phyloP scores from a whole-genome alignment of 352 stramenopile genomes.

The Thalassiosira exigua region DNA sequence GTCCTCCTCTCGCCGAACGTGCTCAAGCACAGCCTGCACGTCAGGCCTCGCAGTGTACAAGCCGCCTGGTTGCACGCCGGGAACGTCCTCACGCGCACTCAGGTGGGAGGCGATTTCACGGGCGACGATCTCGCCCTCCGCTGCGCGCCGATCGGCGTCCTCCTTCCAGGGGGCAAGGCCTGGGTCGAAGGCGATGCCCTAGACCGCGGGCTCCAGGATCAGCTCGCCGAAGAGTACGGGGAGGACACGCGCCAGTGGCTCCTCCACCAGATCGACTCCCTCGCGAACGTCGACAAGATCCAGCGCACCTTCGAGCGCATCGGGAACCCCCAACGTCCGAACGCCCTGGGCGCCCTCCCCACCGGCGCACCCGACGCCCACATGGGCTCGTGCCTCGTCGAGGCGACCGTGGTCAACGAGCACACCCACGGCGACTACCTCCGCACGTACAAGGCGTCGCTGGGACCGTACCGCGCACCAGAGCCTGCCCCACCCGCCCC shows the following conservation, averaged over 20 bases:
- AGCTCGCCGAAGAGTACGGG: not conserved
- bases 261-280: not conserved
- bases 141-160: not conserved
- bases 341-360: not conserved
- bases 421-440: not conserved
- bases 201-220: not conserved
- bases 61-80: too few relatives aligned
- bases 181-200: not conserved
- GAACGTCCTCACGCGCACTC: too few relatives aligned
- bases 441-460: too few relatives aligned
- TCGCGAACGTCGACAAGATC: not conserved
- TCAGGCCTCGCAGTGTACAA: too few relatives aligned
- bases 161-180: not conserved
- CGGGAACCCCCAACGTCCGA: not conserved
- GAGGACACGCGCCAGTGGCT: not conserved
- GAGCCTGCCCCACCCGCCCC: not conserved
- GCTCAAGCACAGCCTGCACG: too few relatives aligned
- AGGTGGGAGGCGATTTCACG: slow-evolving; percentile 22
- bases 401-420: not conserved
- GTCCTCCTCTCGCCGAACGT: too few relatives aligned
- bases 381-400: too few relatives aligned
- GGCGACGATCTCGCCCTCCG: slow-evolving; percentile 12
- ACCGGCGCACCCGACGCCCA: too few relatives aligned
- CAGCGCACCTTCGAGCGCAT: not conserved
- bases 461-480: not conserved